These are phyloP conservation scores for Musa beccarii DNA, from an alignment of 176 grass and related monocot genomes.

Conservation along the genomic window DNA sequence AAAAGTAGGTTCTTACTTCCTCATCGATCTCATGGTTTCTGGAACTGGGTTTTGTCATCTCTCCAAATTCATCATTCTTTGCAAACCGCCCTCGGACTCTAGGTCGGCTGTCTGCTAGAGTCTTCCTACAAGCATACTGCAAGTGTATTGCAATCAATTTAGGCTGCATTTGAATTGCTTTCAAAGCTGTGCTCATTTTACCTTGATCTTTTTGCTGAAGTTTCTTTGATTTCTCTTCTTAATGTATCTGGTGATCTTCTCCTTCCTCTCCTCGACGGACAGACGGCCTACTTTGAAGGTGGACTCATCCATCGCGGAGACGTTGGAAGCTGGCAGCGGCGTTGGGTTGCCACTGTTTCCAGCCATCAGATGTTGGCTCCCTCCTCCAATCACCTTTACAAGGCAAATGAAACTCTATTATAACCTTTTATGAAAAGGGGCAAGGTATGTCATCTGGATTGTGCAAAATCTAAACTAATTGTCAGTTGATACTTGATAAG, in stretches of 20 bases:
- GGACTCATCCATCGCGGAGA: constrained; percentile 46
- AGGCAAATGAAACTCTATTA: constrained; percentile 4
- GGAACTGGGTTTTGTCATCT: constrained; percentile 44
- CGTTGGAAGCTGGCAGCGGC: constrained; percentile 33
- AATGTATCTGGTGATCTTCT: constrained; percentile 82
- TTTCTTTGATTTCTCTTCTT: constrained; percentile 92
- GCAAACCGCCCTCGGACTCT: constrained; percentile 91
- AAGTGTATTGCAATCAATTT: constrained; percentile 10
- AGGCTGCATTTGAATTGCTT: neutral
- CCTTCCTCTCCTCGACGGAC: constrained; percentile 73
- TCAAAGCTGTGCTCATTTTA: constrained; percentile 20
- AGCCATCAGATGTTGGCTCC: constrained; percentile 44
- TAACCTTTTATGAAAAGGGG: constrained; percentile 3
- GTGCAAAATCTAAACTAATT: too few relatives aligned
- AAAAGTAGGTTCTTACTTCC: constrained; percentile 22
- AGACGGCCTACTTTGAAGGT: constrained; percentile 67
- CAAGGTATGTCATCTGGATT: neutral
- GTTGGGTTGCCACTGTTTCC: constrained; percentile 39
- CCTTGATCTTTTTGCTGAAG: constrained; percentile 98
- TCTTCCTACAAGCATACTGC: constrained; percentile 97
- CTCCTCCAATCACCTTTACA: constrained; percentile 38
- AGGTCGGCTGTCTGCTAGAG: constrained; percentile 90
- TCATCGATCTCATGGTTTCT: constrained; percentile 49
- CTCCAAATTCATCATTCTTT: constrained; percentile 78
- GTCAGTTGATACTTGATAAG: too few relatives aligned